phyloP scores from a whole-genome alignment of 495 filamentous ascomycete genomes.

The Aspergillus nidulans region DNA sequence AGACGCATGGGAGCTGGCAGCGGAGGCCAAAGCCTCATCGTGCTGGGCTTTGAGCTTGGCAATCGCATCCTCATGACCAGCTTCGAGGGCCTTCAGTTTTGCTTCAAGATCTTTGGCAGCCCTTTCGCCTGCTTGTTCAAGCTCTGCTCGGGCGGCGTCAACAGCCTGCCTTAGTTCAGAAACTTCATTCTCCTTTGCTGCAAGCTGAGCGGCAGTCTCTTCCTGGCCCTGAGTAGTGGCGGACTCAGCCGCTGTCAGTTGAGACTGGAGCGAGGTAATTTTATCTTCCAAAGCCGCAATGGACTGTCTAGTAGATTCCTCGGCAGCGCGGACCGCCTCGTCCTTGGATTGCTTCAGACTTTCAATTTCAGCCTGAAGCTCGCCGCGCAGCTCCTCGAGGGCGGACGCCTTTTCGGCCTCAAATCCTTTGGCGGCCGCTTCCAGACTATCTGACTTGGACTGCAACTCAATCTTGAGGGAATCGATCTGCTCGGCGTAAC shows the following conservation, averaged over 20 bases:
- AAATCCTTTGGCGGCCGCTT: constrained; percentile 22
- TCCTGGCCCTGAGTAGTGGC: constrained; percentile 25
- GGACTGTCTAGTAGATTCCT: constrained; percentile 34
- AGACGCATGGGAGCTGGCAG: constrained; percentile 29
- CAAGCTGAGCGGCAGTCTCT: constrained; percentile 23
- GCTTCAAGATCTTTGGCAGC: constrained; percentile 27
- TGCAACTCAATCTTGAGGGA: constrained; percentile 38
- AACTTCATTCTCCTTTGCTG: constrained; percentile 39
- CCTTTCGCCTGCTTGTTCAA: constrained; percentile 30
- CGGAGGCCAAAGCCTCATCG: constrained; percentile 29
- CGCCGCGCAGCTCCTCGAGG: constrained; percentile 34
- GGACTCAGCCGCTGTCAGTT: constrained; percentile 35
- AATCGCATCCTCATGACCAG: constrained; percentile 33
- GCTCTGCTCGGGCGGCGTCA: constrained; percentile 32
- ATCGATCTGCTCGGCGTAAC: constrained; percentile 37
- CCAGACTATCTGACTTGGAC: constrained; percentile 28
- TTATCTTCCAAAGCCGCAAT: constrained; percentile 33
- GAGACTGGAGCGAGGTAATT: constrained; percentile 34
- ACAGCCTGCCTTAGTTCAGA: constrained; percentile 33
- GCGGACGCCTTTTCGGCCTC: constrained; percentile 38
- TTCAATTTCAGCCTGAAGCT: constrained; percentile 42
- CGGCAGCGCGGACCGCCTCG: constrained; percentile 38
- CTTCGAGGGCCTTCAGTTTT: constrained; percentile 39
- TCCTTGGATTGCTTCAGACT: constrained; percentile 38
- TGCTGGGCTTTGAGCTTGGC: constrained; percentile 35